Evolutionary conservation across 2,329 filamentous ascomycete species (phyloP).

Genomic region (Chaetothyriales sp.): DNA sequence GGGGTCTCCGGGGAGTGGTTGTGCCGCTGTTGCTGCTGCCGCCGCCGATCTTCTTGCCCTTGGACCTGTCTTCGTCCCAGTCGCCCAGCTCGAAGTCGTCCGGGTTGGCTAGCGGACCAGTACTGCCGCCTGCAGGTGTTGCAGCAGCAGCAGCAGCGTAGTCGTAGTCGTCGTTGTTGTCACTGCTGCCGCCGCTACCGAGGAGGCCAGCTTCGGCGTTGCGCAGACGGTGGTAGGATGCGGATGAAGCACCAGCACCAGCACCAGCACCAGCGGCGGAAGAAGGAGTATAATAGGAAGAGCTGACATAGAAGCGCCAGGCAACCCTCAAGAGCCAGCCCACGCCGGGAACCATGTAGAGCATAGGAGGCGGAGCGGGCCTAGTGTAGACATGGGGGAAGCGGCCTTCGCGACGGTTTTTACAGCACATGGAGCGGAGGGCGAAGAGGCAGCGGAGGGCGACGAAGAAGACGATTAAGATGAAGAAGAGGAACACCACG

Average conservation of each 20-base stretch:
- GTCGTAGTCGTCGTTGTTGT: no score
- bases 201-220: slow-evolving; percentile 38
- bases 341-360: slow-evolving; percentile 34
- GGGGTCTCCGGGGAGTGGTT: background rate
- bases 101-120: slow-evolving; percentile 16
- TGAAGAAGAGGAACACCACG: no score
- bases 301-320: no score
- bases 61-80: background rate
- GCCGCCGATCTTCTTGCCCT: background rate
- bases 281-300: no score
- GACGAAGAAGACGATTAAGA: slow-evolving; percentile 54
- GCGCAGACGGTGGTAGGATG: slow-evolving; percentile 23
- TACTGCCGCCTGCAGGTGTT: background rate
- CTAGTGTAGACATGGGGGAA: background rate
- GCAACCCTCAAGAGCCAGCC: no score
- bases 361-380: slow-evolving; percentile 26
- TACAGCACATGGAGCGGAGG: no score
- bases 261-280: no score
- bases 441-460: slow-evolving; percentile 61
- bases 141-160: background rate
- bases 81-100: slow-evolving; percentile 65
- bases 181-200: slow-evolving; percentile 8
- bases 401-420: slow-evolving; percentile 57
- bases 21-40: no score
- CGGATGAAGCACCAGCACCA: slow-evolving; percentile 12